These are phyloP conservation scores for Cercospora sp. DNA, from an alignment of 2,329 filamentous ascomycete genomes.

Conservation along the genomic window DNA sequence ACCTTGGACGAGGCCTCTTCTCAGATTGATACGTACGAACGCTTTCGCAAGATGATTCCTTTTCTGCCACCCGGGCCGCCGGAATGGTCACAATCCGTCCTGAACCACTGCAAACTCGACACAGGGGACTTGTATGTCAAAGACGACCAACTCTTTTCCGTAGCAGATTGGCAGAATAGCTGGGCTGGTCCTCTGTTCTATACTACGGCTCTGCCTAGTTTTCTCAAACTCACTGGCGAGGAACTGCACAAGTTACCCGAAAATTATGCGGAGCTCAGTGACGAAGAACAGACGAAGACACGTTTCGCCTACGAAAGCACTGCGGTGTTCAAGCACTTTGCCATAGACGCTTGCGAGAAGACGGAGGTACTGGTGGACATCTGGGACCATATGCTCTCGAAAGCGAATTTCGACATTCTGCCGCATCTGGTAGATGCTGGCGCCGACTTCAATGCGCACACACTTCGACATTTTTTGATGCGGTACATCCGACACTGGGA, in stretches of 20 bases:
- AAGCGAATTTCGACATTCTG: not conserved
- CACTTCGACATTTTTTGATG: not conserved
- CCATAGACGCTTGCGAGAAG: not conserved
- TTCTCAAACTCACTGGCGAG: not conserved
- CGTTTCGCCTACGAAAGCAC: not conserved
- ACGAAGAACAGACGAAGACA: not conserved
- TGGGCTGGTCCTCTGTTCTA: not conserved
- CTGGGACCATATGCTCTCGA: not conserved
- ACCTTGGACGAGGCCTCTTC: not conserved
- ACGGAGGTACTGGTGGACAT: not conserved
- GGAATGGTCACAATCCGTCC: not conserved
- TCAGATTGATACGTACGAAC: not conserved
- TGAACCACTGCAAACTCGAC: not conserved
- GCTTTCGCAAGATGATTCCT: not conserved
- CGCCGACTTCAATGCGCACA: not conserved
- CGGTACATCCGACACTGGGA: not conserved
- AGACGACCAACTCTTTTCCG: not conserved
- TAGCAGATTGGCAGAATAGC: not conserved
- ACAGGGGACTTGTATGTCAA: not conserved
- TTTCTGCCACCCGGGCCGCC: not conserved
- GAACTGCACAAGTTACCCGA: not conserved
- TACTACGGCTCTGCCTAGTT: not conserved
- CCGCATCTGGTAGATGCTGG: not conserved
- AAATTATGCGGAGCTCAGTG: not conserved
- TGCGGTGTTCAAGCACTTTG: not conserved